Evolutionary conservation across 179 eudicot genomes (phyloP).

Genomic region (Gypsophila paniculata): DNA sequence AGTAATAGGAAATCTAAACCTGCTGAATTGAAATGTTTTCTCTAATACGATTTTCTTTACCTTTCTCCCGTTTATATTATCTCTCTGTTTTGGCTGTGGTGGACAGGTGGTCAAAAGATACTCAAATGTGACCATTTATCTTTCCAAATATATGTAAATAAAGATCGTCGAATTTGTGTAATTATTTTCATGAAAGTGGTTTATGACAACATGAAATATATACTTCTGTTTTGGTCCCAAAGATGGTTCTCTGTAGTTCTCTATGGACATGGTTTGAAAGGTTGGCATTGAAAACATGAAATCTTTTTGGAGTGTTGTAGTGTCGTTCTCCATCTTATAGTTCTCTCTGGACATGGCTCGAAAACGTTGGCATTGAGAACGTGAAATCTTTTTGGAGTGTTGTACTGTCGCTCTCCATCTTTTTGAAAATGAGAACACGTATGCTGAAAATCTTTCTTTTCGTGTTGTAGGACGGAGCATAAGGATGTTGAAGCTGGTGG

Average conservation of each 20-base stretch:
- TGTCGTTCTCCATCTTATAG: background rate
- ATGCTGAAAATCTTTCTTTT: background rate
- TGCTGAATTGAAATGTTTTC: too few relatives aligned
- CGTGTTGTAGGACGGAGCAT: slow-evolving; percentile 32
- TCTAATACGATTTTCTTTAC: too few relatives aligned
- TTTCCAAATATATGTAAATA: too few relatives aligned
- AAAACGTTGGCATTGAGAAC: background rate
- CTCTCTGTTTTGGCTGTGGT: too few relatives aligned
- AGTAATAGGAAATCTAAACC: too few relatives aligned
- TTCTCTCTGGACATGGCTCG: background rate
- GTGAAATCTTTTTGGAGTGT: background rate
- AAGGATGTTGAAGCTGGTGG: slow-evolving; percentile 25
- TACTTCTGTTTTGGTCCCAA: background rate
- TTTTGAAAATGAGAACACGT: background rate
- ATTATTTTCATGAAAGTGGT: too few relatives aligned
- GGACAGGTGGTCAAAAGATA: too few relatives aligned
- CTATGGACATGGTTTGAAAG: background rate
- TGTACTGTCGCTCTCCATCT: background rate
- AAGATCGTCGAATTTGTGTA: too few relatives aligned
- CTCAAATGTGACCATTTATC: too few relatives aligned
- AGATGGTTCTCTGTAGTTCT: background rate
- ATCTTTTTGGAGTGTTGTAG: background rate
- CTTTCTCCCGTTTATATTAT: too few relatives aligned
- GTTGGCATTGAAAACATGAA: background rate
- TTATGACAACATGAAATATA: background rate